Evolutionary conservation across 73 alveolate genomes (phyloP).

Genomic region (Paramecium biaurelia): DNA sequence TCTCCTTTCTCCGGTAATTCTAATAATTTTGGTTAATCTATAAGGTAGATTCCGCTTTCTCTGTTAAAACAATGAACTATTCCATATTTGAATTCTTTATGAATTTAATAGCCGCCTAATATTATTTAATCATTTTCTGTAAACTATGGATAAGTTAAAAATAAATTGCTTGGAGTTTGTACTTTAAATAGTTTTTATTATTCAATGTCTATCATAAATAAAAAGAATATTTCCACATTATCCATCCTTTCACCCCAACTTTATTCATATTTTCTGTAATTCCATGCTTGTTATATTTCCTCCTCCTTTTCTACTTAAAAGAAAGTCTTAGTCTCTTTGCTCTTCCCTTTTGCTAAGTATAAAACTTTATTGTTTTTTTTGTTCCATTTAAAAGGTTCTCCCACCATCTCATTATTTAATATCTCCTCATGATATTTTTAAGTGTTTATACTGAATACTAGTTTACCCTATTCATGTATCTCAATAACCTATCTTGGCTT

Average conservation of each 20-base stretch:
- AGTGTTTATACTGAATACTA: background rate
- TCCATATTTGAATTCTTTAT: conserved; percentile 62
- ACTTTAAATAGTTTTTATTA: background rate
- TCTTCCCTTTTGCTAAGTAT: conserved; percentile 44
- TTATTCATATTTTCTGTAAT: conserved; percentile 46
- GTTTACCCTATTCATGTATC: conserved; percentile 37
- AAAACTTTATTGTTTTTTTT: conserved; percentile 41
- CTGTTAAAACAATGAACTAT: conserved; percentile 63
- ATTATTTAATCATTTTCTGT: conserved; percentile 50
- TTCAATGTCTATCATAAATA: conserved; percentile 29
- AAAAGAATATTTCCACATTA: background rate
- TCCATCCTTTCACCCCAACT: conserved; percentile 56
- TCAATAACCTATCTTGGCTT: conserved; percentile 55
- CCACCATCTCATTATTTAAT: conserved; percentile 57
- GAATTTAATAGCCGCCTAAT: conserved; percentile 49
- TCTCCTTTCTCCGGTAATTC: conserved; percentile 47
- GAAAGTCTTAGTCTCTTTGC: background rate
- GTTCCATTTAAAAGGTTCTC: conserved; percentile 59
- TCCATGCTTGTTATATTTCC: conserved; percentile 31
- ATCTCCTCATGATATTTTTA: conserved; percentile 53
- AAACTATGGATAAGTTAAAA: conserved; percentile 35
- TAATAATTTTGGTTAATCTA: background rate
- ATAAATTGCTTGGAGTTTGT: conserved; percentile 1
- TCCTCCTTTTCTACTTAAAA: conserved; percentile 51
- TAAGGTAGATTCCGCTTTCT: background rate